Conservation (phyloP, 441 rosid genomes). For the Hura crepitans region DNA sequence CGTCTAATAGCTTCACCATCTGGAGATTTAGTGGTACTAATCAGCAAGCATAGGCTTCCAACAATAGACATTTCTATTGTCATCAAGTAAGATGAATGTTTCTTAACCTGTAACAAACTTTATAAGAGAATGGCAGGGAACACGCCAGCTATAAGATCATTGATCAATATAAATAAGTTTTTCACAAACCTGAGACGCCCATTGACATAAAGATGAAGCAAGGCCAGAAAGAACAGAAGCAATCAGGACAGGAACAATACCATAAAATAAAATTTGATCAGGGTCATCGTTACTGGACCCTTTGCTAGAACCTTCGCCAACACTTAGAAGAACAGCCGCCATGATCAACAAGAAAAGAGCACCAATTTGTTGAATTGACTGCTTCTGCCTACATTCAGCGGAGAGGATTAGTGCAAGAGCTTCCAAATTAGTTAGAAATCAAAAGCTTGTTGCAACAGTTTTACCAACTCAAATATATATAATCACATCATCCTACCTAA, state of each 20-base stretch:
- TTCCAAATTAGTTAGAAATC: neutral
- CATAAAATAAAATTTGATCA: conserved; percentile 70
- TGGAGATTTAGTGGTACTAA: conserved; percentile 77
- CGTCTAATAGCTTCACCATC: conserved; percentile 86
- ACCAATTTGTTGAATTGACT: conserved; percentile 83
- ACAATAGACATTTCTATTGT: conserved; percentile 94
- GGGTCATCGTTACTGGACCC: conserved; percentile 45
- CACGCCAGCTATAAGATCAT: neutral
- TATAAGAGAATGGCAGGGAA: conserved; percentile 11
- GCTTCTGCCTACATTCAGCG: conserved; percentile 71
- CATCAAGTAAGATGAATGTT: conserved; percentile 93
- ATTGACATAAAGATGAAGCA: conserved; percentile 93
- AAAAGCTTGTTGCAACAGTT: neutral
- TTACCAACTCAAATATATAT: neutral
- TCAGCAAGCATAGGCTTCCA: conserved; percentile 86
- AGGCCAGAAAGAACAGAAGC: conserved; percentile 97
- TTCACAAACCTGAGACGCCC: conserved; percentile 91
- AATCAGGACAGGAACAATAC: conserved; percentile 83
- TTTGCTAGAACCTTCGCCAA: conserved; percentile 91
- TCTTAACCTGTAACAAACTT: conserved; percentile 61
- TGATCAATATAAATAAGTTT: neutral
- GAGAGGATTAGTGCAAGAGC: conserved; percentile 18
- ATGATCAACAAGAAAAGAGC: conserved; percentile 78
- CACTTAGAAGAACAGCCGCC: conserved; percentile 86
- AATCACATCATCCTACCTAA: conserved; percentile 1